phyloP scores from a whole-genome alignment of 1,284 basidiomycete species.

The Cystobasidium sp. region DNA sequence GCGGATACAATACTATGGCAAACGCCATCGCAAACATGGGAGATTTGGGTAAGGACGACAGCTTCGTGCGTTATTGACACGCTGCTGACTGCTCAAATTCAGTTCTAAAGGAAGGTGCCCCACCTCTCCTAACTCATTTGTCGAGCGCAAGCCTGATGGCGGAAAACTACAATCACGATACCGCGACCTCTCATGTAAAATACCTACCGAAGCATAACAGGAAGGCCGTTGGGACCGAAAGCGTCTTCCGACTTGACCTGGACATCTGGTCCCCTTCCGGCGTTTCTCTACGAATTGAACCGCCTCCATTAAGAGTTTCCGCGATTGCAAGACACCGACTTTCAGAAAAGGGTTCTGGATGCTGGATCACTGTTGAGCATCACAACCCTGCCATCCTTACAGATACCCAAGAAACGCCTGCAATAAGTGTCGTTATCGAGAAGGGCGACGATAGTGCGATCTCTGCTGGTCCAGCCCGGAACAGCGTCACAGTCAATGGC shows the following conservation, averaged over 20 bases:
- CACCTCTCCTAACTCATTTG: slow-evolving; percentile 83
- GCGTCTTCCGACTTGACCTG: slow-evolving; percentile 90
- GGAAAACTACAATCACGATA: slow-evolving; percentile 84
- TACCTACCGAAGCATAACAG: slow-evolving; percentile 47
- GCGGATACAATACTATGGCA: slow-evolving; percentile 87
- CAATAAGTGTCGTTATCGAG: slow-evolving; percentile 68
- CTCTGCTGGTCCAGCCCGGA: slow-evolving; percentile 66
- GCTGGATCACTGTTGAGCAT: slow-evolving; percentile 96
- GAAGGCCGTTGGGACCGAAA: slow-evolving; percentile 67
- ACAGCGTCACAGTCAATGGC: slow-evolving; percentile 87
- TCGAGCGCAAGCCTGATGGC: slow-evolving; percentile 74
- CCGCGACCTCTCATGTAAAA: slow-evolving; percentile 58
- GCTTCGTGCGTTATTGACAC: slow-evolving; percentile 79
- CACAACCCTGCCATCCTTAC: slow-evolving; percentile 58
- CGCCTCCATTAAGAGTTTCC: slow-evolving; percentile 82
- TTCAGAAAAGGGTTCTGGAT: slow-evolving; percentile 82
- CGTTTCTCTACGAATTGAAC: slow-evolving; percentile 89
- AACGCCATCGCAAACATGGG: slow-evolving; percentile 57
- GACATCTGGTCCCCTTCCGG: slow-evolving; percentile 82
- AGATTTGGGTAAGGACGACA: slow-evolving; percentile 52
- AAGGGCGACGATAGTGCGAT: slow-evolving; percentile 64
- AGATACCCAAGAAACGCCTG: background rate
- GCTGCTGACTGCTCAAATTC: slow-evolving; percentile 52
- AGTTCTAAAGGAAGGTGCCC: slow-evolving; percentile 88
- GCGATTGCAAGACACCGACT: slow-evolving; percentile 86